These are phyloP conservation scores for Mycena venus DNA, from an alignment of 768 basidiomycete genomes.

Conservation along the genomic window DNA sequence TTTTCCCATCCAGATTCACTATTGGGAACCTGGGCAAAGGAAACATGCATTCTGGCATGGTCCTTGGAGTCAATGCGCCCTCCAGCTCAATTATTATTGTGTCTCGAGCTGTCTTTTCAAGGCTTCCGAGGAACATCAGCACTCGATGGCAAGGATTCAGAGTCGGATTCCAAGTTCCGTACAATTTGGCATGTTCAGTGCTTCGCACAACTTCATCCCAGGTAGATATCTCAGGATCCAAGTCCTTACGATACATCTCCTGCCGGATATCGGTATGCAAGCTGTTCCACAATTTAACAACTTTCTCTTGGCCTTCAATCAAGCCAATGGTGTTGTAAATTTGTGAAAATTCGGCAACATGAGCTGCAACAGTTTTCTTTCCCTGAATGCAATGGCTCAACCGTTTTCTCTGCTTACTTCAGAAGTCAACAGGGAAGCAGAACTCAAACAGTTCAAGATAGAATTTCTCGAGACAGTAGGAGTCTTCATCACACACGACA, in stretches of 20 bases:
- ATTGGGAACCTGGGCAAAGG: not conserved
- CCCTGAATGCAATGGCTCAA: conserved; percentile 12
- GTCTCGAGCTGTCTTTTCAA: not conserved
- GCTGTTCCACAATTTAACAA: not conserved
- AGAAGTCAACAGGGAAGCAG: conserved; percentile 50
- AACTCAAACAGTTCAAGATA: conserved; percentile 50
- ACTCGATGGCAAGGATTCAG: no score
- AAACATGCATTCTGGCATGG: not conserved
- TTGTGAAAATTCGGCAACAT: conserved; percentile 40
- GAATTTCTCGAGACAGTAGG: conserved; percentile 45
- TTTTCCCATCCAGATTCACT: not conserved
- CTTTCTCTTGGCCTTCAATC: conserved; percentile 18
- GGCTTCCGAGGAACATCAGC: not conserved
- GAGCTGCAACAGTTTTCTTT: conserved; percentile 34
- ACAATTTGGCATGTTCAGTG: conserved; percentile 51
- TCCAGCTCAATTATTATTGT: not conserved
- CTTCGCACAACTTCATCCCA: conserved; percentile 39
- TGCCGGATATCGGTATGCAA: not conserved
- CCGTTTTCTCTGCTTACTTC: conserved; percentile 5
- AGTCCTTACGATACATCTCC: no score
- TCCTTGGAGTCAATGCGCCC: conserved; percentile 7
- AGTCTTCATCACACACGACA: conserved; percentile 38
- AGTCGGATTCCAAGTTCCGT: conserved; percentile 12
- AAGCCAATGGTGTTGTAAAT: conserved; percentile 40
- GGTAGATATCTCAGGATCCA: conserved; percentile 28